Percentiles rank a stretch among this genome's conserved stretches.
Evolutionary conservation across 192 early-diverging fungal genomes (phyloP).

Genomic region (Backusella macrospora): DNA sequence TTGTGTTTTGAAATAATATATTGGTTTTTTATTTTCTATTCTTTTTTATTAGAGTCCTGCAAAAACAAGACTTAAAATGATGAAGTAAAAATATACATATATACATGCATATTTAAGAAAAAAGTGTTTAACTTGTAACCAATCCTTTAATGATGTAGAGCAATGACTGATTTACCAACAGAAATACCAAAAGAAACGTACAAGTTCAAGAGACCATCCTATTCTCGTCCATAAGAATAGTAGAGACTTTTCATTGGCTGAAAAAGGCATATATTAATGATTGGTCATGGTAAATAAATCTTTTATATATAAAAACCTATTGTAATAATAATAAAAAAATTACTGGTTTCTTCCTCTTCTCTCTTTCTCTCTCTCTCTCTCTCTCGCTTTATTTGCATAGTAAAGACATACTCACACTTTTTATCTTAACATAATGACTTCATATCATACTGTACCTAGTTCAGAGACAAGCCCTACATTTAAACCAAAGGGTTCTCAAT

Average conservation of each 20-base stretch:
- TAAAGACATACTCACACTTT: neutral
- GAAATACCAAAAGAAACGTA: constrained; percentile 5
- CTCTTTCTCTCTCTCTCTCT: neutral
- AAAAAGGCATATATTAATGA: neutral
- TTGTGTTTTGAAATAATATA: neutral
- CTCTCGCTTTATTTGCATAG: too few relatives aligned
- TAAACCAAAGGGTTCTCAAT: constrained; percentile 11
- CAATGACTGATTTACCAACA: constrained; percentile 14
- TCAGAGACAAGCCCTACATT: constrained; percentile 4
- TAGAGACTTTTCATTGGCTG: neutral
- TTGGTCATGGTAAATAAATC: constrained; percentile 11
- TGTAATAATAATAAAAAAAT: neutral
- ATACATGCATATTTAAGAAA: too few relatives aligned
- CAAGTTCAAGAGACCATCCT: constrained; percentile 3
- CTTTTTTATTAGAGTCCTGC: constrained; percentile 18
- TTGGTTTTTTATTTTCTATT: neutral
- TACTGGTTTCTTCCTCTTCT: neutral
- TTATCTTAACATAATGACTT: constrained; percentile 1
- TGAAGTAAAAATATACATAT: constrained; percentile 3
- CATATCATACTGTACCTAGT: constrained; percentile 21
- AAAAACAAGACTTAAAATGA: constrained; percentile 28
- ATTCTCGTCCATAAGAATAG: neutral
- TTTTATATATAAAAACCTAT: neutral
- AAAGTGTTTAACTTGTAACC: neutral
- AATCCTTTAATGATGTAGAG: neutral